Conservation (phyloP, 805 yeast genomes). For the Candida nemodendra region DNA sequence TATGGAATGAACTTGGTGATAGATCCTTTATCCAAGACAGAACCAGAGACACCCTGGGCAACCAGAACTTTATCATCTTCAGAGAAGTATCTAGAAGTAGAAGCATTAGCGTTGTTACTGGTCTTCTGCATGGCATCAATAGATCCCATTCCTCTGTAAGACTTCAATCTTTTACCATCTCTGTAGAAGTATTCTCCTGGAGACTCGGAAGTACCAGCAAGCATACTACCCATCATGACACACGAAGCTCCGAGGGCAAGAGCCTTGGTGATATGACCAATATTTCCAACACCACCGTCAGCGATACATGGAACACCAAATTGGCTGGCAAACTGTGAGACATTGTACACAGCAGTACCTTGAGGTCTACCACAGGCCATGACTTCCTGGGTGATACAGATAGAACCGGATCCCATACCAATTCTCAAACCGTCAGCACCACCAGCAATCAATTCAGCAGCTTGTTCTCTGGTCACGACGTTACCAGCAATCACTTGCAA, state of each 20-base stretch:
- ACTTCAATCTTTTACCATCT: constrained; percentile 96
- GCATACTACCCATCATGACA: constrained; percentile 99
- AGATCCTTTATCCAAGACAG: constrained; percentile 96
- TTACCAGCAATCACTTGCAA: constrained; percentile 95
- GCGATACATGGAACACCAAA: constrained; percentile 99
- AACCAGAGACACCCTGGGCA: constrained; percentile 98
- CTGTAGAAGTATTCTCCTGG: constrained; percentile 98
- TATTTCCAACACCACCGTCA: constrained; percentile 98
- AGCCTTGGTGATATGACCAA: constrained; percentile 98
- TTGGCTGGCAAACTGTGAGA: constrained; percentile 87
- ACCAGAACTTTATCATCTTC: constrained; percentile 94
- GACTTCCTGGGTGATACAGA: constrained; percentile 98
- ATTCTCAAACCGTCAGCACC: constrained; percentile 98
- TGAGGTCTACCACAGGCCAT: constrained; percentile 99
- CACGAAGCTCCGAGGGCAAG: constrained; percentile 93
- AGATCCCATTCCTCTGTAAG: constrained; percentile 99
- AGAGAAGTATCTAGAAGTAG: constrained; percentile 96
- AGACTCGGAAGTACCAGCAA: constrained; percentile 97
- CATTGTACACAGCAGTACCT: constrained; percentile 97
- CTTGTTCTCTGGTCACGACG: constrained; percentile 98
- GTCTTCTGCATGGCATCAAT: constrained; percentile 98
- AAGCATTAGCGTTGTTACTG: constrained; percentile 86
- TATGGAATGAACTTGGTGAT: constrained; percentile 92
- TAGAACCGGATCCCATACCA: constrained; percentile 99
- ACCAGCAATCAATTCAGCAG: constrained; percentile 88